These are phyloP conservation scores for Paramecium tetraurelia DNA, from an alignment of 73 alveolate genomes.

Conservation along the genomic window DNA sequence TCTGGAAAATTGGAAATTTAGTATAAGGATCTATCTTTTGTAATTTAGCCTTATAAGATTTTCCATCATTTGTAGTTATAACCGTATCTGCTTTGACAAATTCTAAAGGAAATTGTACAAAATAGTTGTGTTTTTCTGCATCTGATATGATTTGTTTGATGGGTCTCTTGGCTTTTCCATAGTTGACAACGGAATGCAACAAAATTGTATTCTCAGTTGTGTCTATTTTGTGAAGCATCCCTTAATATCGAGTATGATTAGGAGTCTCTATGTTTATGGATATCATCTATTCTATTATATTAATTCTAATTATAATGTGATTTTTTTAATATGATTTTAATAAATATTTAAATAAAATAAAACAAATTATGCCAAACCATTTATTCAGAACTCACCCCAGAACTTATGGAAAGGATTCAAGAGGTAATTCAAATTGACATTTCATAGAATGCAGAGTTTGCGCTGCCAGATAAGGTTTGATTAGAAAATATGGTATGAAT, in stretches of 20 bases:
- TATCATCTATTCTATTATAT: constrained; percentile 5
- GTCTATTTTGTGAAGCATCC: background rate
- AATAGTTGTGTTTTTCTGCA: background rate
- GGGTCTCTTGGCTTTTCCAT: background rate
- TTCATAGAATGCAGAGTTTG: constrained; percentile 88
- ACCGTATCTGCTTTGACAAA: background rate
- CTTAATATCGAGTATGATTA: background rate
- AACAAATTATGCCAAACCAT: constrained; percentile 79
- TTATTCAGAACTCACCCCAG: constrained; percentile 93
- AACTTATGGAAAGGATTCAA: constrained; percentile 93
- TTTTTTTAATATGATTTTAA: constrained; percentile 33
- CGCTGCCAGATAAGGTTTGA: constrained; percentile 89
- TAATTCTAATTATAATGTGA: background rate
- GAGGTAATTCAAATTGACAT: constrained; percentile 53
- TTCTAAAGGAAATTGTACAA: background rate
- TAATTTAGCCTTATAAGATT: background rate
- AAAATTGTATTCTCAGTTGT: background rate
- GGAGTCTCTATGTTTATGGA: background rate
- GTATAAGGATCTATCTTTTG: background rate
- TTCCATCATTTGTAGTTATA: background rate
- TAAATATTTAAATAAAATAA: constrained; percentile 35
- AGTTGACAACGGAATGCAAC: background rate
- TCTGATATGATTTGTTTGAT: background rate
- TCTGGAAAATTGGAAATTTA: background rate
- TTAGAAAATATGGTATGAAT: constrained; percentile 90